Base-by-base conservation (phyloP, 495 filamentous ascomycete genomes). In the Rostrohypoxylon terebratum region DNA sequence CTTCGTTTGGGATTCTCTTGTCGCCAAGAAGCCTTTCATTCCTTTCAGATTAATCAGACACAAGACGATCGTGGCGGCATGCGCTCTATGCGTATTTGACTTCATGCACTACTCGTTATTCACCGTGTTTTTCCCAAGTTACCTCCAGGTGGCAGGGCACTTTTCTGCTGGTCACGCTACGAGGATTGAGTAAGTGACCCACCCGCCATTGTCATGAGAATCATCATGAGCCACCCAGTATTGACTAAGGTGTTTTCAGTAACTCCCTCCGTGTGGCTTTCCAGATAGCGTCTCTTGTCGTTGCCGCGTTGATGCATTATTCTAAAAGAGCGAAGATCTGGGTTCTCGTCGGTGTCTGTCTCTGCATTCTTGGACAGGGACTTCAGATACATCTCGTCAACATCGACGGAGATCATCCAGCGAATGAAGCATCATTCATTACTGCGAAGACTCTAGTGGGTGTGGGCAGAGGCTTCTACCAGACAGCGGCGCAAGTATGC, bases 41-140 rank as follows among this genome's bases (percentile, higher is more conserved):
- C 50, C 25, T 23, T 54, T 54, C 25, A n/a, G 50, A 33, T 6
- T 54, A 0, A 11, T 54, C 13, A 54, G 13, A 2, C 50, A 54
- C 50, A 54, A 54, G 25, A 54, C 50, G 4, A 54, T 54, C 13
- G 25, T 54, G 16, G 50, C 25, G 11, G 50, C 25, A 2, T 54
- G 50, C 33, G 50, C 14, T 31, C 25, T 54, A n/a, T 54, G 10
- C 6, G 25, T 54, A 9, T 54, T 25, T 1, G 50, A 54, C 23
- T 31, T 54, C n/a, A 54, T 54, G 50, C 25, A 54, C 14, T 54
- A 54, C 50, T 54, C 50, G 11, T 11, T 54, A 3, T 31, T 54
- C 11, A 54, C 50, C 0, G 23, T 54, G 14, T 54, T 54, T 4
- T 54, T 54, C 47, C 47, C 47, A 20, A 51, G 47, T 51, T 54